These are phyloP conservation scores for Nothophoma quercina DNA, from an alignment of 2,329 filamentous ascomycete genomes.

Conservation along the genomic window DNA sequence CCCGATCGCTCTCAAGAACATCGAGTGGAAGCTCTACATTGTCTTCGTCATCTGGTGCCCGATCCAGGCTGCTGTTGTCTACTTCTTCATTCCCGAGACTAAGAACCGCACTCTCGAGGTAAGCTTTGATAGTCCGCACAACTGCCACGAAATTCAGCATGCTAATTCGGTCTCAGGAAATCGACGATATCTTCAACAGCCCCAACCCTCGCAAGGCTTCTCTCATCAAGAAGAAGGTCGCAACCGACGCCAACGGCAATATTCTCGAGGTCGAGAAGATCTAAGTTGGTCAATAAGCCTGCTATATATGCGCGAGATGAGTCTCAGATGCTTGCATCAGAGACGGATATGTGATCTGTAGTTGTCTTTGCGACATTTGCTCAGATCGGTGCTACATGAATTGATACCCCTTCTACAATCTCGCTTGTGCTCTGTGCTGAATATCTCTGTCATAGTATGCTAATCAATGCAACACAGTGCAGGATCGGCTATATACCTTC, in stretches of 20 bases:
- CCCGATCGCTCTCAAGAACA: constrained; percentile 33
- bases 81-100: constrained; percentile 36
- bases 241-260: constrained; percentile 24
- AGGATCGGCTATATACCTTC: too few relatives aligned
- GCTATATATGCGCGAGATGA: neutral
- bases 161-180: constrained; percentile 13
- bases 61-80: constrained; percentile 28
- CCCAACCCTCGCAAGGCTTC: constrained; percentile 33
- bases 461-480: too few relatives aligned
- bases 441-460: too few relatives aligned
- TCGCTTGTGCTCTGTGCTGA: too few relatives aligned
- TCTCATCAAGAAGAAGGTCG: constrained; percentile 36
- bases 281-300: neutral
- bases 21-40: constrained; percentile 36
- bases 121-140: neutral
- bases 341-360: neutral
- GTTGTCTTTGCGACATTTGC: neutral
- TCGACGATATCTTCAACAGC: constrained; percentile 34
- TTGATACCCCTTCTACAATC: neutral
- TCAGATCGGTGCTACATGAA: neutral
- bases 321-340: too few relatives aligned
- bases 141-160: neutral
- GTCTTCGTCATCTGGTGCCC: constrained; percentile 35
- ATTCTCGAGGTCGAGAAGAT: constrained; percentile 37
- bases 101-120: constrained; percentile 37